Conservation (phyloP, 768 basidiomycete genomes). For the Collybiopsis luxurians region DNA sequence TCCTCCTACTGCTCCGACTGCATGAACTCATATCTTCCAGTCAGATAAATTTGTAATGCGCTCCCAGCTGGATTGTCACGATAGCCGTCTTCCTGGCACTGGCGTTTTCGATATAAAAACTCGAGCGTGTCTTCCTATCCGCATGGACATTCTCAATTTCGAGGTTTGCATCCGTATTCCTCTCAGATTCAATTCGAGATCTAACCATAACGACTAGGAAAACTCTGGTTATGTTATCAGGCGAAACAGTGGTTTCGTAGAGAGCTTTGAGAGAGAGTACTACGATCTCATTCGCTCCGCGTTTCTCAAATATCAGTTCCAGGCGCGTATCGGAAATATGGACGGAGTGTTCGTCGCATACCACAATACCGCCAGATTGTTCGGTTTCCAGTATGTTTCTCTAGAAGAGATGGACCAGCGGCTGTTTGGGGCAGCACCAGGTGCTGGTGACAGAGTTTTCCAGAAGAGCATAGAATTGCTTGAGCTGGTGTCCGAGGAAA, state of each 20-base stretch:
- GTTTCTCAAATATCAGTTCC: constrained; percentile 95
- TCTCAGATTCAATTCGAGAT: not conserved
- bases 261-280: constrained; percentile 92
- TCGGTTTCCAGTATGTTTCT: constrained; percentile 93
- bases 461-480: constrained; percentile 67
- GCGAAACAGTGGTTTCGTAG: constrained; percentile 53
- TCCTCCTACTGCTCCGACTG: not conserved
- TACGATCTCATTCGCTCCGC: constrained; percentile 93
- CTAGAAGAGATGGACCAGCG: constrained; percentile 84
- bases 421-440: constrained; percentile 58
- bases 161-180: constrained; percentile 38
- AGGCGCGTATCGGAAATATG: constrained; percentile 96
- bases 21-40: constrained; percentile 24
- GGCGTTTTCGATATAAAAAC: constrained; percentile 98
- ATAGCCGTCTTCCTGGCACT: constrained; percentile 77
- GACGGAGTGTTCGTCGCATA: constrained; percentile 90
- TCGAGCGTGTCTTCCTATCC: constrained; percentile 78
- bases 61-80: constrained; percentile 89
- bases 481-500: constrained; percentile 62
- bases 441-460: constrained; percentile 74
- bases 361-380: constrained; percentile 82
- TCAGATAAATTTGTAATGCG: constrained; percentile 79
- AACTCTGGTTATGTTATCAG: constrained; percentile 78
- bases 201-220: constrained; percentile 42
- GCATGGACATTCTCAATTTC: constrained; percentile 83